Percentiles rank a stretch among this genome's conserved stretches.
These are phyloP conservation scores for Trapa bicornis DNA, from an alignment of 345 rosid species.

Conservation along the genomic window DNA sequence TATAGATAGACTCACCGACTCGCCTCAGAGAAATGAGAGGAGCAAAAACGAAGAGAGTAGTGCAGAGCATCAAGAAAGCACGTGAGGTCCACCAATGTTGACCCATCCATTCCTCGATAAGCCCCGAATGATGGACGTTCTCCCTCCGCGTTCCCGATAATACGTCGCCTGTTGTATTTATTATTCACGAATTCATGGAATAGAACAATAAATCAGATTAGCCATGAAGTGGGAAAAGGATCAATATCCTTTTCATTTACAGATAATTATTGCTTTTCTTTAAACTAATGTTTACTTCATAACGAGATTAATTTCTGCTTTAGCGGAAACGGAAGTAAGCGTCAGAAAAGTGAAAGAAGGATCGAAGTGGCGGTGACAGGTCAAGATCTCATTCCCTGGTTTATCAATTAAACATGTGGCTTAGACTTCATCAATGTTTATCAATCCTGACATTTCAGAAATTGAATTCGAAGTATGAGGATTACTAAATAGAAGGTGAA, in stretches of 20 bases:
- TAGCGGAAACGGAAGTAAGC: neutral
- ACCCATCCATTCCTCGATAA: constrained; percentile 49
- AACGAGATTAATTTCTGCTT: neutral
- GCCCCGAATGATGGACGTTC: constrained; percentile 38
- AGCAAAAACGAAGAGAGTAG: constrained; percentile 36
- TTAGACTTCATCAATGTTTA: neutral
- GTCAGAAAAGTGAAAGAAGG: neutral
- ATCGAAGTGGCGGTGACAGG: neutral
- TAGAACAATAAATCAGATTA: neutral
- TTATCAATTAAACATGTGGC: neutral
- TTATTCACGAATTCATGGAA: neutral
- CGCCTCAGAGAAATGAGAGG: constrained; percentile 54
- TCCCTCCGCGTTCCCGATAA: constrained; percentile 38
- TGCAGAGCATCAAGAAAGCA: constrained; percentile 30
- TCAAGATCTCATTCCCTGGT: neutral
- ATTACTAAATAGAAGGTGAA: neutral
- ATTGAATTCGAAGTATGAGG: neutral
- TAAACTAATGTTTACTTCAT: too few relatives aligned
- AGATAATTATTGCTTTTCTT: neutral
- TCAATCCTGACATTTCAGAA: neutral
- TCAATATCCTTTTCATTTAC: neutral
- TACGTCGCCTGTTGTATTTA: constrained; percentile 41
- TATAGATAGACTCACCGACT: constrained; percentile 27
- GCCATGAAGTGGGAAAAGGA: neutral
- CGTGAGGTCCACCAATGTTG: constrained; percentile 48